Evolutionary conservation across 345 rosid genomes (phyloP), one percentile per base, ranked within the genome.

Genomic region (Geranium brycei): DNA sequence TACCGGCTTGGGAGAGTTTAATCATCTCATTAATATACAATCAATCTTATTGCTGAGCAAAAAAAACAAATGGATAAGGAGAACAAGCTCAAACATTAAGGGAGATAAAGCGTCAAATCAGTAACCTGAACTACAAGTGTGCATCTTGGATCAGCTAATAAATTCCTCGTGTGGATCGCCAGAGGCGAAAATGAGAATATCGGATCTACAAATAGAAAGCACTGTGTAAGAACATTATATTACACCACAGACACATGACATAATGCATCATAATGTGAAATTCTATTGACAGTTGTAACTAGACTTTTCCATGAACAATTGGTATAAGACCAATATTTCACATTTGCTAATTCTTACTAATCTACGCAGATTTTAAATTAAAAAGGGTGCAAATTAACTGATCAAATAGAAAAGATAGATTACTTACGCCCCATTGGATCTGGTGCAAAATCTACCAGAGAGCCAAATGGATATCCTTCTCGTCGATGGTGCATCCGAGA

Each of bases 401-500:
- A 15, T 8, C 11, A 66, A 60, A 19, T 51, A 65, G 63, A 31
- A 23, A 68, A 71, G 65, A 19, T 64, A 7, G 35, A 67, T 17
- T 35, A 81, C 96, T 88, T 78, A 88, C 99, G 97, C 11, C 99
- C 99, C 77, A 78, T 74, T 5, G 83, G 62, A 85, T 93, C 99
- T 68, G 99, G 85, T 18, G 89, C 95, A 77, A 93, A 93, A 72
- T 93, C 99, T 58, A 93, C 95, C 74, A 93, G 78, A 23, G 95
- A 88, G 35, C 97, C 97, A 80, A 93, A 93, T 10, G 97, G 99
- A 65, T 90, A 93, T 19, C 99, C 97, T 85, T 87, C 90, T 70
- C 99, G 74, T 41, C 99, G 82, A 71, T 90, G 97, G 78, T 93
- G 99, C 99, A 93, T 90, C 72, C 78, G 83, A 71, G 97, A 93